Conservation (phyloP, 1,284 basidiomycete genomes). For the Agaricales sp. region DNA sequence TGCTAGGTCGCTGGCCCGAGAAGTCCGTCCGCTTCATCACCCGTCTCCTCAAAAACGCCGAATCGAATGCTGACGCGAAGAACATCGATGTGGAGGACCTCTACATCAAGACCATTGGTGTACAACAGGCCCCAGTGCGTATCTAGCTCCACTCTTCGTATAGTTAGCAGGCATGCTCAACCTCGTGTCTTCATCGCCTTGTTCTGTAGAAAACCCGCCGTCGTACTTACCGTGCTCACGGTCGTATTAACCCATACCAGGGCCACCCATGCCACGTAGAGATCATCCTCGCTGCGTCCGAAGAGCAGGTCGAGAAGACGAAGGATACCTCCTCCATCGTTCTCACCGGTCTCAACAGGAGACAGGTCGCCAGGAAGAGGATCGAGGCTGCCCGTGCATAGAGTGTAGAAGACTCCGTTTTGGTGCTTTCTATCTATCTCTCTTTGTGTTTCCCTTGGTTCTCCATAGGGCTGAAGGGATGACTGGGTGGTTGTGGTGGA, state of each 20-base stretch:
- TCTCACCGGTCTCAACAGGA: conserved; percentile 62
- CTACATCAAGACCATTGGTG: conserved; percentile 92
- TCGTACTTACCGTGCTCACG: conserved; percentile 98
- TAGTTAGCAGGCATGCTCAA: too few relatives aligned
- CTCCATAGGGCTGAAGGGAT: too few relatives aligned
- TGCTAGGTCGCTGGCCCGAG: conserved; percentile 95
- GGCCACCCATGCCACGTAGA: conserved; percentile 95
- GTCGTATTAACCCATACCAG: conserved; percentile 89
- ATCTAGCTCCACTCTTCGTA: not conserved
- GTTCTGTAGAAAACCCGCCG: conserved; percentile 89
- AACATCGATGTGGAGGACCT: conserved; percentile 91
- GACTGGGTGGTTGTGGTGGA: too few relatives aligned
- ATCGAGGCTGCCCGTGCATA: conserved; percentile 68
- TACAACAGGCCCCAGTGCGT: conserved; percentile 94
- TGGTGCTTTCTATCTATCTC: too few relatives aligned
- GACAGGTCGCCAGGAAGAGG: conserved; percentile 74
- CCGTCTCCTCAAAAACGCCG: conserved; percentile 96
- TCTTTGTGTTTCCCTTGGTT: too few relatives aligned
- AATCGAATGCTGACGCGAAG: conserved; percentile 98
- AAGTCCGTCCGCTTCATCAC: conserved; percentile 97
- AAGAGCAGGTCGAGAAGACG: conserved; percentile 81
- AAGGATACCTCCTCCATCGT: conserved; percentile 62
- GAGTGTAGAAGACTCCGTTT: too few relatives aligned
- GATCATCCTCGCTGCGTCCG: conserved; percentile 74
- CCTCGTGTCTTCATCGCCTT: conserved; percentile 5